A percentile compares a stretch with the other conserved stretches of the same genome.
phyloP scores from a whole-genome alignment of 2,329 filamentous ascomycete genomes.

The Trichoderma simmonsii region DNA sequence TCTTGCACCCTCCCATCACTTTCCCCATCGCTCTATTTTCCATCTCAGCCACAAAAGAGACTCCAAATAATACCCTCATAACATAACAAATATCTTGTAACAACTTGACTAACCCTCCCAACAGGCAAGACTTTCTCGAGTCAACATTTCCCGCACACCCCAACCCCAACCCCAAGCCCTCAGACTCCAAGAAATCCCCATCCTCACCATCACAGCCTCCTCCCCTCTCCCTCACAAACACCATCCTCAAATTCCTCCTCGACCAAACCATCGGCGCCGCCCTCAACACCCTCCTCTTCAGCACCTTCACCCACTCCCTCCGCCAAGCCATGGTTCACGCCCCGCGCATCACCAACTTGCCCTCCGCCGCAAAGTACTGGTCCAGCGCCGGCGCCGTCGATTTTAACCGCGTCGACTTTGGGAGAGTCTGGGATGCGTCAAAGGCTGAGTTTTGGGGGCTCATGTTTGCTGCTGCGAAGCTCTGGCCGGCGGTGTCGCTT shows the following conservation, averaged over 20 bases:
- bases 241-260: constrained; percentile 62
- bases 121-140: constrained; percentile 73
- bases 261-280: constrained; percentile 67
- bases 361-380: constrained; percentile 35
- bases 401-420: constrained; percentile 45
- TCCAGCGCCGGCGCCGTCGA: constrained; percentile 41
- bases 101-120: constrained; percentile 18
- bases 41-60: background rate
- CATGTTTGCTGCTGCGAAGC: constrained; percentile 61
- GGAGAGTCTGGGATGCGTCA: constrained; percentile 41
- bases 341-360: constrained; percentile 37
- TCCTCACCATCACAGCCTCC: background rate
- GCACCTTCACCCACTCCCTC: constrained; percentile 57
- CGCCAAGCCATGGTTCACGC: constrained; percentile 46
- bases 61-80: background rate
- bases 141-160: constrained; percentile 66
- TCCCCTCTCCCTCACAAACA: constrained; percentile 58
- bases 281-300: constrained; percentile 64
- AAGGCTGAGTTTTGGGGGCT: constrained; percentile 61
- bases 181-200: background rate
- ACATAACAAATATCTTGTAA: background rate
- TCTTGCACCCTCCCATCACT: background rate
- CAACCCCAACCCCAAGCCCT: constrained; percentile 17
- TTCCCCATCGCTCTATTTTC: too few relatives aligned
- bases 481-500: constrained; percentile 69